A percentile compares a stretch with the other conserved stretches of the same genome.
Evolutionary conservation across 805 yeast species (phyloP).

Genomic region (Myxozyma kluyveri): DNA sequence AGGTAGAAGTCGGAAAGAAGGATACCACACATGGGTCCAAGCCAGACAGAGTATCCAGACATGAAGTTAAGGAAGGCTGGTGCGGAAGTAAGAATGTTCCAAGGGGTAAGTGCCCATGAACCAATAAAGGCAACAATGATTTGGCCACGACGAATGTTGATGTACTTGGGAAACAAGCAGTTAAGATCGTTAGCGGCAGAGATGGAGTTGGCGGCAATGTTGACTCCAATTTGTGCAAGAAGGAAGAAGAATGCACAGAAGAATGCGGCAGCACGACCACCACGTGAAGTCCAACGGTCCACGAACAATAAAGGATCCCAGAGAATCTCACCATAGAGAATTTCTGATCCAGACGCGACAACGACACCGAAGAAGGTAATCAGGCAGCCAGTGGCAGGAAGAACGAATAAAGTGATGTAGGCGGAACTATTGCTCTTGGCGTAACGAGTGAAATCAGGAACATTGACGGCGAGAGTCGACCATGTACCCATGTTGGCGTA

Average conservation of each 20-base stretch:
- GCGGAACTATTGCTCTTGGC: constrained; percentile 40
- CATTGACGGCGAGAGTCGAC: constrained; percentile 47
- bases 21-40: constrained; percentile 45
- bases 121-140: constrained; percentile 40
- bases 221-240: constrained; percentile 70
- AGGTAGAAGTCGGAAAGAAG: constrained; percentile 43
- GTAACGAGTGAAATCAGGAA: constrained; percentile 50
- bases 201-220: constrained; percentile 50
- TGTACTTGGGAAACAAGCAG: constrained; percentile 47
- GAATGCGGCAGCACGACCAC: constrained; percentile 29
- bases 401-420: constrained; percentile 11
- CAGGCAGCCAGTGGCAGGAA: constrained; percentile 19
- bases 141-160: constrained; percentile 50
- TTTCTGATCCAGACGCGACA: constrained; percentile 20
- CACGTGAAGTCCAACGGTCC: constrained; percentile 25
- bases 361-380: constrained; percentile 26
- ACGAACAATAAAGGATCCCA: constrained; percentile 28
- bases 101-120: constrained; percentile 42
- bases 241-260: constrained; percentile 46
- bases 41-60: constrained; percentile 43
- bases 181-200: constrained; percentile 44
- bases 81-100: constrained; percentile 43
- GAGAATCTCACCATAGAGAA: constrained; percentile 14
- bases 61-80: constrained; percentile 41
- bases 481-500: constrained; percentile 51